A percentile compares a stretch with the other conserved stretches of the same genome.
phyloP scores from a whole-genome alignment of 1,139 yeast species.

The Geotrichum histeridarum region DNA sequence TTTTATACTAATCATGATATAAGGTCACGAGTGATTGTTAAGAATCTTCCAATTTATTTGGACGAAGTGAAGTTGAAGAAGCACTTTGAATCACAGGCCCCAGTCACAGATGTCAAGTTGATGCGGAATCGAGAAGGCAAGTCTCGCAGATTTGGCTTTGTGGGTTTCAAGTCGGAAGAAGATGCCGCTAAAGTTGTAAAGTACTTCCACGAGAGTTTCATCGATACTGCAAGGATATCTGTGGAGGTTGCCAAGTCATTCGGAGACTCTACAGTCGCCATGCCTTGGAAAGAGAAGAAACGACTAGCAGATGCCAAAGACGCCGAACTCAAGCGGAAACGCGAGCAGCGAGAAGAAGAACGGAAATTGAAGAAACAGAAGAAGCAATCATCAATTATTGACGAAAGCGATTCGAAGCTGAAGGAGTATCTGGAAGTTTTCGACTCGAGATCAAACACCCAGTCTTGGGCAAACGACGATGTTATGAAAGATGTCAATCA shows the following conservation, averaged over 20 bases:
- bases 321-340: slow-evolving; percentile 16
- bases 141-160: slow-evolving; percentile 87
- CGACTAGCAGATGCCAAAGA: slow-evolving; percentile 41
- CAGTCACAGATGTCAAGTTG: slow-evolving; percentile 80
- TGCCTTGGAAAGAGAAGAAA: slow-evolving; percentile 61
- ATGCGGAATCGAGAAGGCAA: slow-evolving; percentile 77
- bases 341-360: slow-evolving; percentile 23
- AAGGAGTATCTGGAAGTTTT: slow-evolving; percentile 78
- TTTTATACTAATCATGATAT: not conserved
- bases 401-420: slow-evolving; percentile 53
- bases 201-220: slow-evolving; percentile 70
- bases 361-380: slow-evolving; percentile 49
- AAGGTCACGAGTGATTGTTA: slow-evolving; percentile 90
- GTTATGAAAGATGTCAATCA: slow-evolving; percentile 41
- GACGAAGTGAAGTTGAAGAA: slow-evolving; percentile 69
- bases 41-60: slow-evolving; percentile 77
- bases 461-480: slow-evolving; percentile 75
- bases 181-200: slow-evolving; percentile 78
- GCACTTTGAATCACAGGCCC: slow-evolving; percentile 46
- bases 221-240: slow-evolving; percentile 74
- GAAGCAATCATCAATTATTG: slow-evolving; percentile 33
- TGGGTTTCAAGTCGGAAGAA: slow-evolving; percentile 67
- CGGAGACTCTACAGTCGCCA: slow-evolving; percentile 76
- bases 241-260: slow-evolving; percentile 85
- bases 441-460: slow-evolving; percentile 62